Conservation (phyloP, 2,329 filamentous ascomycete genomes). For the Aureobasidium melanogenum region DNA sequence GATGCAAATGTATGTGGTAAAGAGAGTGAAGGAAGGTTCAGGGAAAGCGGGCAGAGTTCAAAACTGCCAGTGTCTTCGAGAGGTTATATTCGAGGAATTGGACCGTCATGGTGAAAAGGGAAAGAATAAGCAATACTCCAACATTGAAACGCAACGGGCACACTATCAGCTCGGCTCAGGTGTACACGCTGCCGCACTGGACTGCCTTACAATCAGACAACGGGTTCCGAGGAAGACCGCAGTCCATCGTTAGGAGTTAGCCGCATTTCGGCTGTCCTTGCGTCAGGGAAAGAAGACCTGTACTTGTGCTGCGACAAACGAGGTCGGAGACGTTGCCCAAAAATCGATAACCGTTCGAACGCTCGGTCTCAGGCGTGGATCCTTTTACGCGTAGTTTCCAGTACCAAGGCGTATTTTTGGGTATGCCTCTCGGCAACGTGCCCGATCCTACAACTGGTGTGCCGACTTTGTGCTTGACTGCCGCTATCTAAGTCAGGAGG, state of each 20-base stretch:
- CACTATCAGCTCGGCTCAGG: neutral
- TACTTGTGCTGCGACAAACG: neutral
- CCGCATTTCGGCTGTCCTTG: neutral
- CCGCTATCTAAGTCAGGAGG: neutral
- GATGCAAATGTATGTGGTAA: neutral
- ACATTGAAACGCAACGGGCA: neutral
- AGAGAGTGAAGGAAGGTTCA: neutral
- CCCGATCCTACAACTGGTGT: neutral
- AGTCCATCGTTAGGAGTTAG: no score
- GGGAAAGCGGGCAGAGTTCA: neutral
- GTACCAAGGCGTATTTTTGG: neutral
- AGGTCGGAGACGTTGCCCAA: neutral
- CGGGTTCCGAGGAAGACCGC: neutral
- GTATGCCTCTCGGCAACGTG: neutral
- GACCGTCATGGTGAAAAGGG: neutral
- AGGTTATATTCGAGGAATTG: neutral
- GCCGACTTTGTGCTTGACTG: neutral
- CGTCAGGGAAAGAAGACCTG: neutral
- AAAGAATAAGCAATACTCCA: conserved; percentile 2
- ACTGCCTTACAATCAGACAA: no score
- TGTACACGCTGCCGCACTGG: neutral
- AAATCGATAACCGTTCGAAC: conserved; percentile 2
- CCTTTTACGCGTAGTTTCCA: neutral
- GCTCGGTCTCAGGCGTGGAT: neutral
- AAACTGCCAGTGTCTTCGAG: neutral